Base-by-base conservation (phyloP, 1,139 yeast species). In the Kurtzmaniella quercitrusa region DNA sequence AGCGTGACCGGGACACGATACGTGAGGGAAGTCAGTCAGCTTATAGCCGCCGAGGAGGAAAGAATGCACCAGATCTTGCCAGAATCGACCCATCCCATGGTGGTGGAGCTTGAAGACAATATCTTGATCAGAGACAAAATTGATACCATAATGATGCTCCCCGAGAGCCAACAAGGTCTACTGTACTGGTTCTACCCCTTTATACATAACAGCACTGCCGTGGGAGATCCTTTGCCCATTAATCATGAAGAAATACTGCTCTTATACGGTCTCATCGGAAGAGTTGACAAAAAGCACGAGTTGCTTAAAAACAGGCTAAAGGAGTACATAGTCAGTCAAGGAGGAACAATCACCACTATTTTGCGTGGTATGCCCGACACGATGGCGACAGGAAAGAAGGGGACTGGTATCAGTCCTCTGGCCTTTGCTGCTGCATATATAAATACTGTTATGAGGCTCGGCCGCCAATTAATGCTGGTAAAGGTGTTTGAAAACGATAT, bases 381-480 rank as follows among this genome's bases (percentile, higher is more conserved):
- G 40, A 24, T 44, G 39, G 39, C 39, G 38, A 17, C 49, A 21
- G 16, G 39, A 46, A 41, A 48, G 49, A 37, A 52, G 50, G 25
- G 47, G 40, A 1, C 37, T 39, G 63, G 61, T 38, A 63, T 65
- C 41, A 63, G 50, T 38, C 64, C 71, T 4, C 68, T 83, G 0
- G 63, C 70, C 3, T 78, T 78, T 51, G 93, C 96, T 0, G 70
- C 79, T 3, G 70, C 73, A 45, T 90, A 95, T 95, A 77, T 88
- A 10, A 79, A 80, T 40, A 68, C 76, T 17, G 73, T 87, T 2
- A 61, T 89, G 10, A 62, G 59, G 6, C 66, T 82, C 46, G 82
- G 79, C 51, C 65, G 65, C n/a, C 79, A 78, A 48, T 78, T 79
- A 51, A 74, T 89, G 2, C 63, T 79, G 38, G 62, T 64, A 17